phyloP scores from a whole-genome alignment of 2,329 filamentous ascomycete genomes.

The Paraphaeosphaeria sporulosa region DNA sequence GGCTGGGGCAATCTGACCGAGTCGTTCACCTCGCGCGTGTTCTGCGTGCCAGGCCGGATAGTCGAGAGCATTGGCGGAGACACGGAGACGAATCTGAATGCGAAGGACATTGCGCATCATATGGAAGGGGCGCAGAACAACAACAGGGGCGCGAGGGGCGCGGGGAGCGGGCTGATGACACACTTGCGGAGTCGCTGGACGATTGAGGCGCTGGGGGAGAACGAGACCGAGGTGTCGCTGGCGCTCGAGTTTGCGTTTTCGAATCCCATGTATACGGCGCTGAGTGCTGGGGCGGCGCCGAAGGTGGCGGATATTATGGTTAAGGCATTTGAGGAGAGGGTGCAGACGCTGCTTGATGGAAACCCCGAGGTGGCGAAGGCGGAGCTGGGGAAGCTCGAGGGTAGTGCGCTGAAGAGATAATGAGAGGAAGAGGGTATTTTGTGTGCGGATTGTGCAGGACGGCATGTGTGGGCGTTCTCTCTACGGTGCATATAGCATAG shows the following conservation, averaged over 20 bases:
- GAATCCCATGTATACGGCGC: slow-evolving; percentile 84
- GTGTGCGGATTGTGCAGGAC: background rate
- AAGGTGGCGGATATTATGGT: slow-evolving; percentile 90
- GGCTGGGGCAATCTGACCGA: slow-evolving; percentile 88
- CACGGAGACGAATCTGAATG: slow-evolving; percentile 55
- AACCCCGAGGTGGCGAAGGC: slow-evolving; percentile 32
- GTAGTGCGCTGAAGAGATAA: slow-evolving; percentile 30
- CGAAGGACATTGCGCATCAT: slow-evolving; percentile 53
- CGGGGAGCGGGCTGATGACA: slow-evolving; percentile 62
- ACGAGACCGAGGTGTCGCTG: slow-evolving; percentile 77
- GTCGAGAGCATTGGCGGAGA: slow-evolving; percentile 80
- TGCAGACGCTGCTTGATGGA: slow-evolving; percentile 61
- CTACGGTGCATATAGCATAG: background rate
- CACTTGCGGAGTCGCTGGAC: slow-evolving; percentile 76
- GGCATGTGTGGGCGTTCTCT: slow-evolving; percentile 1
- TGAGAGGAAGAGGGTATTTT: background rate
- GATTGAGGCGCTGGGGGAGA: slow-evolving; percentile 55
- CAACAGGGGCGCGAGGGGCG: slow-evolving; percentile 12
- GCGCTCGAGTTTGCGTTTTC: slow-evolving; percentile 82
- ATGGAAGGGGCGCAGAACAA: slow-evolving; percentile 29
- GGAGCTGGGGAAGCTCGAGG: slow-evolving; percentile 35
- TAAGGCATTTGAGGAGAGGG: slow-evolving; percentile 87
- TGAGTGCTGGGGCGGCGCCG: slow-evolving; percentile 82
- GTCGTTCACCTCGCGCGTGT: slow-evolving; percentile 79
- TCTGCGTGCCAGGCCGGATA: slow-evolving; percentile 74